Evolutionary conservation across 2,329 filamentous ascomycete genomes (phyloP), one percentile per base, ranked within the genome.

Genomic region (Aspergillus ibericus): DNA sequence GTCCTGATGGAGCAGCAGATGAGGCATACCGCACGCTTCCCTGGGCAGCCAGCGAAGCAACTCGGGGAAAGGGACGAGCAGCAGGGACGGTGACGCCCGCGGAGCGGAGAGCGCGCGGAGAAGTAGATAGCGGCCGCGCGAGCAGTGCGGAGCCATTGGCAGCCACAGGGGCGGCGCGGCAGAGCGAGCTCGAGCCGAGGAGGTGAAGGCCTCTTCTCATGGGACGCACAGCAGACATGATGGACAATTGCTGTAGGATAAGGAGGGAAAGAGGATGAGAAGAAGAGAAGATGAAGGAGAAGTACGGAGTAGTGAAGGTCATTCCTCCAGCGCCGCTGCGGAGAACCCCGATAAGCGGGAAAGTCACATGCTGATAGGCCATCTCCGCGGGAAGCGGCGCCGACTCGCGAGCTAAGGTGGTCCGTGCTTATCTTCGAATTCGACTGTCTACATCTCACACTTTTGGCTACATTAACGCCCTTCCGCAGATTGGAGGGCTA

Each of bases 21-120:
- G 75, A 77, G 6, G 72, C 72, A 70, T 70, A 70, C 38, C 75
- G 69, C 38, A 69, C 62, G 51, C 60, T 64, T 46, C 58, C 40
- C 60, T 63, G 50, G 56, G 57, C 57, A 55, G 52, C 44, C 27
- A 61, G 27, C 44, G 55, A 27, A 42, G 38, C 35, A n/a, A 60
- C 25, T 15, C 53, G 52, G 36, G 54, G 29, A 38, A 53, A 44
- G 54, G 50, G 50, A 35, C 62, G 53, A 53, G 55, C 59, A 55
- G 57, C 53, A 55, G 54, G 56, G 61, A 47, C 22, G 4, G 57
- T 57, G 48, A 55, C 27, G 25, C 13, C 35, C 36, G 51, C 51
- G 51, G 51, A 65, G 61, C 65, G 67, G 67, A 60, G 66, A 65
- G 59, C 63, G 66, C 58, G 62, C 61, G 66, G 66, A 65, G 68